Conservation (phyloP, 2,329 filamentous ascomycete genomes). For the Chrysosporium queenslandicum region DNA sequence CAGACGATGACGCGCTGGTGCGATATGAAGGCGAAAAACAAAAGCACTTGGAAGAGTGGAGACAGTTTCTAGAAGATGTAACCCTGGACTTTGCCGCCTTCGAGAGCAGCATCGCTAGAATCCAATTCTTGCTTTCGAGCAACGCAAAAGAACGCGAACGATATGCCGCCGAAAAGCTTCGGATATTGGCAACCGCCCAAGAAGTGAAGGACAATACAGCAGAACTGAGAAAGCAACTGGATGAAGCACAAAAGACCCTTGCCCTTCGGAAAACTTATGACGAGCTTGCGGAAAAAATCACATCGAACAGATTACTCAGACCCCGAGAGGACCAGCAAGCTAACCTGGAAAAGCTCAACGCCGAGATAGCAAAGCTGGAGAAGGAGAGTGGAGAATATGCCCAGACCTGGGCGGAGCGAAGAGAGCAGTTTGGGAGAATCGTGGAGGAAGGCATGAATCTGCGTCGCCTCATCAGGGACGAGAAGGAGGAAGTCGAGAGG, state of each 20-base stretch:
- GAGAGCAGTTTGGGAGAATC: conserved; percentile 77
- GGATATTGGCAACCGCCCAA: conserved; percentile 69
- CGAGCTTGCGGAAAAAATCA: conserved; percentile 77
- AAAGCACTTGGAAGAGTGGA: conserved; percentile 46
- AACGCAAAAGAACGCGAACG: conserved; percentile 75
- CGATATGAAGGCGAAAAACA: conserved; percentile 39
- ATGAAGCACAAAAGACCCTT: conserved; percentile 63
- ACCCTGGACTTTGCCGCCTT: conserved; percentile 82
- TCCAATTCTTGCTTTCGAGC: conserved; percentile 75
- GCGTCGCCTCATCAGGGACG: conserved; percentile 75
- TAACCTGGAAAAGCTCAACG: conserved; percentile 69
- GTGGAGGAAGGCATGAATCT: conserved; percentile 86
- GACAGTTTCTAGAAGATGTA: conserved; percentile 71
- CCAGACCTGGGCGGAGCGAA: conserved; percentile 70
- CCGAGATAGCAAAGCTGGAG: conserved; percentile 80
- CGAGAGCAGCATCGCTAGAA: conserved; percentile 72
- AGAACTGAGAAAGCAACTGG: conserved; percentile 62
- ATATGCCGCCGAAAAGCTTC: conserved; percentile 69
- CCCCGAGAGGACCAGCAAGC: conserved; percentile 73
- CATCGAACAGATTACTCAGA: conserved; percentile 65
- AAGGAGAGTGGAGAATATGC: conserved; percentile 73
- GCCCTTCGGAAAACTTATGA: conserved; percentile 77
- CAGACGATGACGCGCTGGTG: conserved; percentile 36
- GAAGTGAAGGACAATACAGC: conserved; percentile 65
- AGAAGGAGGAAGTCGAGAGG: conserved; percentile 88